Evolutionary conservation across 2,329 filamentous ascomycete genomes (phyloP).

Genomic region (Drechslerella coelobrocha): DNA sequence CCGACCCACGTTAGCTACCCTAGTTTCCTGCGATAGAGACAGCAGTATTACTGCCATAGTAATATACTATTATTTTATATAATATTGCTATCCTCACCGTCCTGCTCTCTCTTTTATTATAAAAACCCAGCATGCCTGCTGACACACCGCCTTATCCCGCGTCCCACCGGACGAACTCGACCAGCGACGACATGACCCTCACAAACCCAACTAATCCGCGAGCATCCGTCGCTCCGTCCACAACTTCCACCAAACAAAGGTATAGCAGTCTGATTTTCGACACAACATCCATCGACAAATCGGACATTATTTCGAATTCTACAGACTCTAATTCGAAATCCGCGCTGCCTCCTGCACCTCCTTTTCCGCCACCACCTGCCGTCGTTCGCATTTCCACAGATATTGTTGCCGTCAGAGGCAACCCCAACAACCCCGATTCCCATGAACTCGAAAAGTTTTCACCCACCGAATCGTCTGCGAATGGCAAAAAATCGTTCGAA

Average conservation of each 20-base stretch:
- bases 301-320: neutral
- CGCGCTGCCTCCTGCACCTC: neutral
- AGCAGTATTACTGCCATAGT: neutral
- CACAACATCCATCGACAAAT: too few relatives aligned
- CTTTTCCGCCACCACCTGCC: neutral
- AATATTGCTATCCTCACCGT: neutral
- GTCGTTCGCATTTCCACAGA: neutral
- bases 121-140: slow-evolving; percentile 13
- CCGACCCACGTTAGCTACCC: neutral
- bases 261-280: too few relatives aligned
- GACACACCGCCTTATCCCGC: slow-evolving; percentile 32
- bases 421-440: neutral
- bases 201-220: slow-evolving; percentile 40
- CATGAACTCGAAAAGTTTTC: neutral
- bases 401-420: neutral
- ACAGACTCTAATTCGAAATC: neutral
- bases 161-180: slow-evolving; percentile 33
- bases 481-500: slow-evolving; percentile 4
- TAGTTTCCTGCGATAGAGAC: neutral
- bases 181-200: slow-evolving; percentile 49
- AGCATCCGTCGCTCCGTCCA: slow-evolving; percentile 39
- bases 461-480: neutral
- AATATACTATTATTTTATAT: neutral
- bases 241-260: too few relatives aligned
- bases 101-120: slow-evolving; percentile 2